These are phyloP conservation scores for Cymbidium sinense DNA, from an alignment of 106 monocot species.

Conservation along the genomic window DNA sequence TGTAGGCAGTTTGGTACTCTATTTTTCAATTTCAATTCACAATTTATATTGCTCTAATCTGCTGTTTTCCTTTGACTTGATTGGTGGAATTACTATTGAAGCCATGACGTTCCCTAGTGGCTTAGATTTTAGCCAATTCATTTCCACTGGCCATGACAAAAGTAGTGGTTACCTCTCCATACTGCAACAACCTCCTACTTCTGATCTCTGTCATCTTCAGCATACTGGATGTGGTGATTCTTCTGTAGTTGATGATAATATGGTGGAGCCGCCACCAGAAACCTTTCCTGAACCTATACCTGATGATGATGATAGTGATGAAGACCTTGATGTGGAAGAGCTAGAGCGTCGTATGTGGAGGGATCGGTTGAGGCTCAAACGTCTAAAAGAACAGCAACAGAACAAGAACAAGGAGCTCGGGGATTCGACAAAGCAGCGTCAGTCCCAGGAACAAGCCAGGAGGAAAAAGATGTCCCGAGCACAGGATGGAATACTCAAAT, in stretches of 20 bases:
- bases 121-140: slow-evolving; percentile 2
- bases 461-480: slow-evolving; percentile 29
- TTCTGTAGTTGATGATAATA: neutral
- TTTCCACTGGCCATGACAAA: neutral
- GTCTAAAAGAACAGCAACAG: slow-evolving; percentile 10
- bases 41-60: neutral
- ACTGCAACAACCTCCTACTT: neutral
- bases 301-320: slow-evolving; percentile 14
- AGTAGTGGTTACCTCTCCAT: neutral
- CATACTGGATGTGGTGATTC: neutral
- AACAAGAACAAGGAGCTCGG: neutral
- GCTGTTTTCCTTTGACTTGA: neutral
- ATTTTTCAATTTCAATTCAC: neutral
- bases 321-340: slow-evolving; percentile 20
- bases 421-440: slow-evolving; percentile 11
- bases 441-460: slow-evolving; percentile 18
- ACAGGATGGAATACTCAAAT: slow-evolving; percentile 28
- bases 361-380: slow-evolving; percentile 15
- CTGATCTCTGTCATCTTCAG: neutral
- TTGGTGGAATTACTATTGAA: neutral
- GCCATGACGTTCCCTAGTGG: neutral
- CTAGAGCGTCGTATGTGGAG: slow-evolving; percentile 23
- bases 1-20: neutral
- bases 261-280: neutral
- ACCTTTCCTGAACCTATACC: slow-evolving; percentile 8